Evolutionary conservation across 1,139 yeast species (phyloP).

Genomic region (Candida frijolesensis): DNA sequence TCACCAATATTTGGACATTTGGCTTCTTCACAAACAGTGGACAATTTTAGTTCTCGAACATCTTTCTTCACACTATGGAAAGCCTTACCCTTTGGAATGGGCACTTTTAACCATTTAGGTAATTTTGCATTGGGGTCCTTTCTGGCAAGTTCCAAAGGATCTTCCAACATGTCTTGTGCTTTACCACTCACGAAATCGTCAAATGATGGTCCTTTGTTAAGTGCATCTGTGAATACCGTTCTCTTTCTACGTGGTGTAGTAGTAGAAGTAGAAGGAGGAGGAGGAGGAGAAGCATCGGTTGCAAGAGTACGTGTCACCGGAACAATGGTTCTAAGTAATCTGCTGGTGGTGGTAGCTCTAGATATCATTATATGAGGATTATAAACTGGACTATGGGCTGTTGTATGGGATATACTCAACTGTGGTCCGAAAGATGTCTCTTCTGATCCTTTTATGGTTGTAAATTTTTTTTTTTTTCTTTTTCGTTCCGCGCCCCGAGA

Average conservation of each 20-base stretch:
- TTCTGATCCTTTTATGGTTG: background rate
- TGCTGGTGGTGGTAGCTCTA: background rate
- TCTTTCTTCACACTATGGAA: constrained; percentile 82
- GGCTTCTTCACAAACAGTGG: constrained; percentile 98
- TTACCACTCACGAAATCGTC: constrained; percentile 86
- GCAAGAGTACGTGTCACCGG: constrained; percentile 15
- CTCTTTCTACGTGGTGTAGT: constrained; percentile 39
- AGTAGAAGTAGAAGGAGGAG: constrained; percentile 10
- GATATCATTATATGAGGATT: background rate
- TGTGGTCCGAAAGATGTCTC: background rate
- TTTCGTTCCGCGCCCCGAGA: background rate
- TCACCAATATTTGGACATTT: constrained; percentile 98
- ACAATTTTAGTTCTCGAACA: constrained; percentile 81
- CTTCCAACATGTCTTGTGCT: constrained; percentile 63
- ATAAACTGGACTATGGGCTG: background rate
- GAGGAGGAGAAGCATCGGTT: constrained; percentile 14
- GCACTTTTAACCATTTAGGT: constrained; percentile 93
- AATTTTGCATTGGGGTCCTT: constrained; percentile 65
- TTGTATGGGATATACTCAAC: too few species aligned
- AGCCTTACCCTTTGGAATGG: constrained; percentile 89
- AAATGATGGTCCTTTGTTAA: constrained; percentile 89
- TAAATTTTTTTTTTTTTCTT: too few species aligned
- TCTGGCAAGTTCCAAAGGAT: constrained; percentile 72
- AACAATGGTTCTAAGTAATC: background rate
- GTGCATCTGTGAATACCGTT: constrained; percentile 67